Percentiles rank a stretch among this genome's conserved stretches.
Conservation (phyloP, 2,329 filamentous ascomycete genomes). For the Diaporthe nobilis region DNA sequence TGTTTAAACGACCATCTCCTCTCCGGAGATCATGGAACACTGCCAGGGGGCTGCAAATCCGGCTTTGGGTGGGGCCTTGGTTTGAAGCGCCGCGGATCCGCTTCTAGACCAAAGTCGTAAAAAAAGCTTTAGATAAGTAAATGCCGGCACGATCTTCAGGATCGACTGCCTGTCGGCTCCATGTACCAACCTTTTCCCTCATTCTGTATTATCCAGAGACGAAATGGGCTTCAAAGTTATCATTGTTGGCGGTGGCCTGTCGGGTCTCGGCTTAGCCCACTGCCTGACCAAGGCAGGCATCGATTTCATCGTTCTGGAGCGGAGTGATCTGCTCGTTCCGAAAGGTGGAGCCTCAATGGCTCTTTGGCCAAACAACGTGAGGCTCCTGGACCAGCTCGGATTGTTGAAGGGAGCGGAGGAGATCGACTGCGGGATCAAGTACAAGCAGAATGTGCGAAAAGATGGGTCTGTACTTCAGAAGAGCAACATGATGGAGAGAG, state of each 20-base stretch:
- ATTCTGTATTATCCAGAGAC: not conserved
- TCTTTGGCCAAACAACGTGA: slow-evolving; percentile 46
- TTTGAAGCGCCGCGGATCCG: slow-evolving; percentile 16
- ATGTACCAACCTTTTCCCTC: not conserved
- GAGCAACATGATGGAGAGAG: slow-evolving; percentile 44
- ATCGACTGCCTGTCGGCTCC: not conserved
- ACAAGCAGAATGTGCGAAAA: slow-evolving; percentile 42
- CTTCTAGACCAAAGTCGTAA: not conserved
- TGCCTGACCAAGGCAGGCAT: slow-evolving; percentile 50
- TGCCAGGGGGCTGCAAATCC: slow-evolving; percentile 21
- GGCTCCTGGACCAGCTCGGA: slow-evolving; percentile 50
- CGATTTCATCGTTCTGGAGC: slow-evolving; percentile 50
- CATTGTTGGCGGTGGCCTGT: slow-evolving; percentile 51
- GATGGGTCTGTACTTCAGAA: slow-evolving; percentile 43
- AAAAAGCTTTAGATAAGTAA: slow-evolving; percentile 25
- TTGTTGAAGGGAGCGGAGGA: slow-evolving; percentile 44
- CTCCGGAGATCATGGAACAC: slow-evolving; percentile 27
- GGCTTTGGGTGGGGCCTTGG: not conserved
- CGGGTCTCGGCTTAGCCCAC: slow-evolving; percentile 50
- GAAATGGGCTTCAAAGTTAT: slow-evolving; percentile 45
- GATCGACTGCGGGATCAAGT: slow-evolving; percentile 41
- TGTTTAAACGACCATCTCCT: slow-evolving; percentile 19
- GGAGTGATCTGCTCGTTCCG: slow-evolving; percentile 43
- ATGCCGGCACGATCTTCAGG: slow-evolving; percentile 3
- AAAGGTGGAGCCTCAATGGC: slow-evolving; percentile 45